Base-by-base conservation (phyloP, 495 filamentous ascomycete species). In the Sporormia fimetaria region DNA sequence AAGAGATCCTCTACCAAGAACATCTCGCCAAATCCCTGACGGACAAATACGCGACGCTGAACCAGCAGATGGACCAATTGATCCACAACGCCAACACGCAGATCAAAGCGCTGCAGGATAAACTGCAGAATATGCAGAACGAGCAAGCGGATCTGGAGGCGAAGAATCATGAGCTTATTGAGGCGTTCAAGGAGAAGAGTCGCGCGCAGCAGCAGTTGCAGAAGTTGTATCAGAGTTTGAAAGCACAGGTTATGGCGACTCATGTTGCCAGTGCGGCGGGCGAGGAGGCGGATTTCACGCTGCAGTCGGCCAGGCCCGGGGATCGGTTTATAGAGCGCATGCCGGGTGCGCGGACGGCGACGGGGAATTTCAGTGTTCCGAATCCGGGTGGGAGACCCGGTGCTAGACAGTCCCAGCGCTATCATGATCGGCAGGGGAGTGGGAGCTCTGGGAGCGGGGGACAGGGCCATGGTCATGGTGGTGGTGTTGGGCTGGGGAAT, bases 1-100 rank as follows among this genome's bases (percentile, higher is more conserved):
- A 94, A 54, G 83, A 95, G 63, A 86, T 95, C 32, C 68, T 83
- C 45, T 94, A 87, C 52, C 86, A 94, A 51, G 81, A 85, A 48
- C 77, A 75, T 51, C 62, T 86, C 1, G 76, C 72, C 21, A 81
- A 81, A 56, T 74, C 68, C 9, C 63, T 92, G 37, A 75, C 76
- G 0, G 83, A 90, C 15, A 87, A 84, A 57, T 86, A 83, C 45
- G 60, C 67, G 9, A 67, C 54, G 14, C 62, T 94, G 3, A 83
- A 73, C 44, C 63, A 65, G 0, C 76, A 94, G 37, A 70, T 87
- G 54, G 82, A 94, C 53, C 83, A 84, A 48, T 62, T 92, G 3
- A 77, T 88, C 41, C 71, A 77, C 47, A 79, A 93, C 51, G 83
- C 84, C 16, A 93, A 93, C 55, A 61, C 76, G 0, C 79, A 90